Conservation (phyloP, 352 stramenopile genomes). For the Phytophthora vignae region DNA sequence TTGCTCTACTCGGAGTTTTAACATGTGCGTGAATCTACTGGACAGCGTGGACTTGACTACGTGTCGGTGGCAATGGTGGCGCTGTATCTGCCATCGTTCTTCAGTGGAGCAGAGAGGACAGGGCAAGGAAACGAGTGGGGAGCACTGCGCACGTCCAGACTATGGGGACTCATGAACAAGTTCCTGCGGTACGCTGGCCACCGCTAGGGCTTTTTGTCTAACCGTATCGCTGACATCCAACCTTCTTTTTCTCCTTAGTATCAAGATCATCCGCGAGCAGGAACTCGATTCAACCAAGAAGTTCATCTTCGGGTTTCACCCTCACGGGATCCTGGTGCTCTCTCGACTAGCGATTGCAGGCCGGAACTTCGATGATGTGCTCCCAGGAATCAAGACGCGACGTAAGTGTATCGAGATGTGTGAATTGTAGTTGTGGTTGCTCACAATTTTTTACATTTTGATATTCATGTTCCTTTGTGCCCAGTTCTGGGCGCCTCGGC, state of each 20-base stretch:
- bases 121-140: slow-evolving; percentile 44
- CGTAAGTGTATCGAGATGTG: slow-evolving; percentile 1
- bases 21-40: neutral
- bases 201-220: too few species aligned
- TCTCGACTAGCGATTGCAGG: slow-evolving; percentile 50
- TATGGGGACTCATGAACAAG: slow-evolving; percentile 49
- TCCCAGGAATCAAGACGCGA: slow-evolving; percentile 32
- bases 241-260: slow-evolving; percentile 3
- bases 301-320: slow-evolving; percentile 61
- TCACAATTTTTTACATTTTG: neutral
- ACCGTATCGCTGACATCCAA: too few species aligned
- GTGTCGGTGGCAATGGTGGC: slow-evolving; percentile 41
- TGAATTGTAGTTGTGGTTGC: too few species aligned
- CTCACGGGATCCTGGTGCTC: slow-evolving; percentile 58
- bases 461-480: neutral
- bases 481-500: slow-evolving; percentile 54
- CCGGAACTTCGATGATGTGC: slow-evolving; percentile 47
- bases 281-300: slow-evolving; percentile 43
- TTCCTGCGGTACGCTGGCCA: slow-evolving; percentile 32
- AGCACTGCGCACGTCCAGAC: slow-evolving; percentile 28
- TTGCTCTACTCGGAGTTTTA: too few species aligned
- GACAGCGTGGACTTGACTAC: slow-evolving; percentile 41
- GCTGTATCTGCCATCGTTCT: slow-evolving; percentile 54
- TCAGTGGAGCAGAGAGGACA: slow-evolving; percentile 46
- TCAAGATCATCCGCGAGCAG: slow-evolving; percentile 47